phyloP scores from a whole-genome alignment of 305 asterid genomes.

The Fraxinus nigra region DNA sequence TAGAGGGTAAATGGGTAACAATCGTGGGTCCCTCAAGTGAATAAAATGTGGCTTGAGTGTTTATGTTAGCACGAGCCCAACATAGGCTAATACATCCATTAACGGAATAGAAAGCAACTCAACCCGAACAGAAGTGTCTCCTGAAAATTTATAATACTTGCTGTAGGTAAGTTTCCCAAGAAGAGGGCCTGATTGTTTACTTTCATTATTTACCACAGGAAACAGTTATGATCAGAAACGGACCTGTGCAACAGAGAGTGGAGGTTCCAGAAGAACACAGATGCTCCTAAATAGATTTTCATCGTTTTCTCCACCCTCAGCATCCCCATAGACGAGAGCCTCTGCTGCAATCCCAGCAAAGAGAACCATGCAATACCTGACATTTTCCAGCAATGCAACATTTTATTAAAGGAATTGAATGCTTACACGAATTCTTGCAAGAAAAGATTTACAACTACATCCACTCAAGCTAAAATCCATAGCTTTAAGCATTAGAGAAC shows the following conservation, averaged over 20 bases:
- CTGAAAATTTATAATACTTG: constrained; percentile 12
- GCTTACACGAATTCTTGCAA: constrained; percentile 13
- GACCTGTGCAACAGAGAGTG: constrained; percentile 78
- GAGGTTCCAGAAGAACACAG: constrained; percentile 78
- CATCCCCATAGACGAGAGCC: constrained; percentile 91
- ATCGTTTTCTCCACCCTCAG: constrained; percentile 97
- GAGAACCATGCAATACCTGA: constrained; percentile 97
- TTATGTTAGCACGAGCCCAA: background rate
- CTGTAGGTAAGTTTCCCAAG: background rate
- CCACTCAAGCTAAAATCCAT: constrained; percentile 10
- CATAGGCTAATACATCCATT: background rate
- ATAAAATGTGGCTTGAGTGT: background rate
- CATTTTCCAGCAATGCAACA: constrained; percentile 20
- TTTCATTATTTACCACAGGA: constrained; percentile 4
- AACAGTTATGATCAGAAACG: constrained; percentile 20
- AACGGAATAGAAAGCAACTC: constrained; percentile 1
- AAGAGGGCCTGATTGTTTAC: background rate
- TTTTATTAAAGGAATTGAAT: constrained; percentile 7
- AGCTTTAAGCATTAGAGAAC: constrained; percentile 6
- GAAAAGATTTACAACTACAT: background rate
- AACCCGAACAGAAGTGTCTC: background rate
- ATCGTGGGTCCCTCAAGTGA: background rate
- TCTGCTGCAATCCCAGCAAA: constrained; percentile 98
- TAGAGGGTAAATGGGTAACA: background rate
- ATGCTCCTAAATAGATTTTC: constrained; percentile 83